Evolutionary conservation across 768 basidiomycete genomes (phyloP).

Genomic region (Pleurotus sapidus): DNA sequence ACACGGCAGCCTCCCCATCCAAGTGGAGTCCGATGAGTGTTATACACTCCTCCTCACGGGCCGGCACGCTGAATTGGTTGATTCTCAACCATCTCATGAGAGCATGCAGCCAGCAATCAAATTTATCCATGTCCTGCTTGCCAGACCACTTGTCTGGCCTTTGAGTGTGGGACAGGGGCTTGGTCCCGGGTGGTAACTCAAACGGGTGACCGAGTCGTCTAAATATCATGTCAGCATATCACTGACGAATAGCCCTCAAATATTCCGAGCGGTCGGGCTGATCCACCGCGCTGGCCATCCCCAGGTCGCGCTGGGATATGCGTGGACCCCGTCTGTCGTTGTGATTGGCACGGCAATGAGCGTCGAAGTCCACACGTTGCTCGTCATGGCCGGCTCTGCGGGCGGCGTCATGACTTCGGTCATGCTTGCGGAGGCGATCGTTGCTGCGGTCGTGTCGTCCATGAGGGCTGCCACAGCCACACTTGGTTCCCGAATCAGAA

Average conservation of each 20-base stretch:
- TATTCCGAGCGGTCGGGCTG: neutral
- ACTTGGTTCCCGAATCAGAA: no score
- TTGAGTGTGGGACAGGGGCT: neutral
- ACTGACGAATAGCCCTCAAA: neutral
- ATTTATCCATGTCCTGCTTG: neutral
- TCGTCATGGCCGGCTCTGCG: no score
- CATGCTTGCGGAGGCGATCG: no score
- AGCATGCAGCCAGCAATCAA: neutral
- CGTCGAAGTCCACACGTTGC: no score
- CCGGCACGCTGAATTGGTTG: neutral
- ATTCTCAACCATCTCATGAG: neutral
- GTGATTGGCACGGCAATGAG: no score
- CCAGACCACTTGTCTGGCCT: neutral
- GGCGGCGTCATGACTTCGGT: no score
- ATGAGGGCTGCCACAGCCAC: no score
- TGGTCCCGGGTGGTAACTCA: neutral
- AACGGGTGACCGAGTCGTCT: neutral
- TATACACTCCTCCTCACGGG: neutral
- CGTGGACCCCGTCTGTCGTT: neutral
- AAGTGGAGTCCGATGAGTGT: neutral
- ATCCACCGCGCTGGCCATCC: neutral
- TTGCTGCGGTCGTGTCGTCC: no score
- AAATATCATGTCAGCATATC: neutral
- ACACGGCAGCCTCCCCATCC: neutral
- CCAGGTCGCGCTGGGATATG: neutral